Evolutionary conservation across 805 yeast species (phyloP), one percentile per base, ranked within the genome.

Genomic region (Lipomyces starkeyi): DNA sequence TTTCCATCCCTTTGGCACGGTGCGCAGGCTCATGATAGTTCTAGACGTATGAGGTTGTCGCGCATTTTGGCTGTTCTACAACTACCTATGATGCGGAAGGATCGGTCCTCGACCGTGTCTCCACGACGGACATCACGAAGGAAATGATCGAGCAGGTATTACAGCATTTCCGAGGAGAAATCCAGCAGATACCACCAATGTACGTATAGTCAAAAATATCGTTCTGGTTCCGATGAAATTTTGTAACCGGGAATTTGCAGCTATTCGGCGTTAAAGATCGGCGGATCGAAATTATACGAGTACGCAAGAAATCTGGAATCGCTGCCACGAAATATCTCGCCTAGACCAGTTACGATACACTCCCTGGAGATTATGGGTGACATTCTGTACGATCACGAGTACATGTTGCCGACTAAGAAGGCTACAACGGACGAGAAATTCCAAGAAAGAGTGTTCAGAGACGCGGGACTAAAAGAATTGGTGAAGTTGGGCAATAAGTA

Each of bases 21-120:
- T 37, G 20, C 14, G 8, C 5, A 6, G 20, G 20, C 49, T 43
- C 49, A 43, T n/a, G 49, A 3, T 37, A 27, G 25, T 22, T 29
- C 11, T 53, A 73, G 69, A 66, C 66, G 3, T 95, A 95, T 77
- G 91, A 88, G 66, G 88, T 97, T 9, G 87, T 87, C 65, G 98
- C 97, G 0, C 80, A 94, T 37, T 83, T 95, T 72, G 99, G 99
- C 27, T 88, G 89, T 2, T 86, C 93, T 2, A 96, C 99, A 0
- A 92, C 97, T 0, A 91, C 98, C 0, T 97, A 97, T 20, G 99
- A 95, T 76, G 83, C 88, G 0, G 97, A 93, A 76, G 99, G 99
- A 25, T 90, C 90, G 67, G 83, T 93, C 1, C 74, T 93, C 37
- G 82, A 88, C 3, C 83, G 82, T 66, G 88, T 86, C 25, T 83